A percentile compares a stretch with the other conserved stretches of the same genome.
Evolutionary conservation across 1,284 basidiomycete genomes (phyloP).

Genomic region (Cryptococcus amylolentus): DNA sequence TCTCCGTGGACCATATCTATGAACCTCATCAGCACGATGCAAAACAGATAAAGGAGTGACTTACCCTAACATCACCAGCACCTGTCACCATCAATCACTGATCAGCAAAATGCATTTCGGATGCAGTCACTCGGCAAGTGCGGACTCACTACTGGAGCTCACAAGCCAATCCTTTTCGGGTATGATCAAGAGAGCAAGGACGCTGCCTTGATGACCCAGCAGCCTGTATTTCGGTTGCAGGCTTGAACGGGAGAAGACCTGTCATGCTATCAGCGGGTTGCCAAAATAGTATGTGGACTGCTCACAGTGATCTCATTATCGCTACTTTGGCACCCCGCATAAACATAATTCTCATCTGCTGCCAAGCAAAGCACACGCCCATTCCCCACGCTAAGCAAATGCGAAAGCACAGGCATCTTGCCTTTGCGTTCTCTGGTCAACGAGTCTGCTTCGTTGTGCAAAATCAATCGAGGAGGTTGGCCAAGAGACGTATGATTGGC

Average conservation of each 20-base stretch:
- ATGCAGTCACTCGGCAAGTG: constrained; percentile 1
- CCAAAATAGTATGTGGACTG: not conserved
- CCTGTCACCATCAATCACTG: not conserved
- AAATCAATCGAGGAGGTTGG: not conserved
- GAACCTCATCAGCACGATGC: not conserved
- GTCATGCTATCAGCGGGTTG: constrained; percentile 2
- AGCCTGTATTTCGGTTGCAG: constrained; percentile 68
- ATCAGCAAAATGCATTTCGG: not conserved
- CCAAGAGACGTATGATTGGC: not conserved
- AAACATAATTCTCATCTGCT: constrained; percentile 69
- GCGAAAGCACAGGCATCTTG: constrained; percentile 44
- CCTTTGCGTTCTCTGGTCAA: constrained; percentile 45
- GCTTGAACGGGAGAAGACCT: constrained; percentile 78
- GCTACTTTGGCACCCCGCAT: constrained; percentile 74
- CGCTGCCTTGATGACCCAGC: constrained; percentile 79
- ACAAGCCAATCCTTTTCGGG: constrained; percentile 77
- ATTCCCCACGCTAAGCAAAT: constrained; percentile 44
- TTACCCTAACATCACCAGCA: constrained; percentile 34
- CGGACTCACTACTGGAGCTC: constrained; percentile 56
- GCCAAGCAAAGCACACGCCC: constrained; percentile 65
- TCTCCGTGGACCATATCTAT: constrained; percentile 79
- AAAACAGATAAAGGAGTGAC: constrained; percentile 33
- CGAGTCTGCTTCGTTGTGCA: constrained; percentile 32
- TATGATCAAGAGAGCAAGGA: constrained; percentile 76
- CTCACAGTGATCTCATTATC: constrained; percentile 63